These are phyloP conservation scores for Tolypocladium ovalisporum DNA, from an alignment of 2,329 filamentous ascomycete genomes.

Conservation along the genomic window DNA sequence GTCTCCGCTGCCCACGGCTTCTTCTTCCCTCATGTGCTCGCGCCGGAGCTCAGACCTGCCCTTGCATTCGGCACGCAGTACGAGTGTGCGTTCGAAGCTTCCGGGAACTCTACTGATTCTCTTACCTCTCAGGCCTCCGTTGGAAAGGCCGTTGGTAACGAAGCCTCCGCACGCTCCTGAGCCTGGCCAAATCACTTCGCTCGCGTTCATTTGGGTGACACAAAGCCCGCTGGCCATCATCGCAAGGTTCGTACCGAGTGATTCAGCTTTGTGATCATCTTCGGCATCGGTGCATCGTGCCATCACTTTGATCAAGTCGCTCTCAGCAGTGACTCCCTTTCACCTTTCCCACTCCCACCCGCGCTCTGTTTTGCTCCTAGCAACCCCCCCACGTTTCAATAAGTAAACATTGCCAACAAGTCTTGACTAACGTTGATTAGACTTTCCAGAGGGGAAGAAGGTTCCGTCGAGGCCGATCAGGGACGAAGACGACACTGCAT, in stretches of 20 bases:
- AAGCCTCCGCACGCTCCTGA: constrained; percentile 3
- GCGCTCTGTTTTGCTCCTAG: not conserved
- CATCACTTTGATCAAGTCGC: not conserved
- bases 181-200: constrained; percentile 2
- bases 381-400: not conserved
- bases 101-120: constrained; percentile 4
- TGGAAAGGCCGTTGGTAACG: constrained; percentile 7
- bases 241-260: constrained; percentile 9
- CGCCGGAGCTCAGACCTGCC: not conserved
- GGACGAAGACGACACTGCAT: not conserved
- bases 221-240: constrained; percentile 6
- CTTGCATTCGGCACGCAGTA: not conserved
- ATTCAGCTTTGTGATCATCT: not conserved
- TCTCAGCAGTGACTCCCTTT: not conserved
- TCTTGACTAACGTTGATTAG: not conserved
- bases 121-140: constrained; percentile 2
- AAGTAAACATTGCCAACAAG: too few relatives aligned
- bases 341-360: not conserved
- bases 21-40: not conserved
- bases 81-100: not conserved
- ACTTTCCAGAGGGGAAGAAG: not conserved
- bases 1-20: constrained; percentile 2
- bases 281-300: not conserved
- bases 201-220: constrained; percentile 7
- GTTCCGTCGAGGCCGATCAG: not conserved